Percentiles rank a stretch among this genome's conserved stretches.
phyloP scores from a whole-genome alignment of 768 basidiomycete species.

The Tricholoma sp. region DNA sequence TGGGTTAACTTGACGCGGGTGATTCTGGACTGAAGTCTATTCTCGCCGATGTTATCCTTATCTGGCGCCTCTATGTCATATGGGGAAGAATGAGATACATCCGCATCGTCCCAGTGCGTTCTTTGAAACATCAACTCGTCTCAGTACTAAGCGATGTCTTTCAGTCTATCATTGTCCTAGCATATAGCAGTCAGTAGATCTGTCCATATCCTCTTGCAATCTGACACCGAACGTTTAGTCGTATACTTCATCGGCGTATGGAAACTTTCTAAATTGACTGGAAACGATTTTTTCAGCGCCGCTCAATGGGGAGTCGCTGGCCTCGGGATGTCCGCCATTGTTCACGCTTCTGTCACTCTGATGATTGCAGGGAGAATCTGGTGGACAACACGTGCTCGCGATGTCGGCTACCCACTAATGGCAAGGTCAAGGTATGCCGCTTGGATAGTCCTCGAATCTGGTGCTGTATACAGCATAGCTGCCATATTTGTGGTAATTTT shows the following conservation, averaged over 20 bases:
- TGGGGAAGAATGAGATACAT: slow-evolving; percentile 8
- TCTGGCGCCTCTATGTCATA: slow-evolving; percentile 16
- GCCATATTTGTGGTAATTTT: slow-evolving; percentile 3
- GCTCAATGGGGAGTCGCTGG: background rate
- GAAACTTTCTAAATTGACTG: background rate
- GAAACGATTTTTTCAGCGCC: background rate
- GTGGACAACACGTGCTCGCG: background rate
- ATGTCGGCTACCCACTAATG: background rate
- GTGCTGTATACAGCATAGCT: slow-evolving; percentile 4
- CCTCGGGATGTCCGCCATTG: background rate
- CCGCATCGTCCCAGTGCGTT: slow-evolving; percentile 1
- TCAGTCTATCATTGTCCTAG: background rate
- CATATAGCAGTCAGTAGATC: background rate
- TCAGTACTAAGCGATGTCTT: background rate
- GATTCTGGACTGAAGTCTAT: slow-evolving; percentile 7
- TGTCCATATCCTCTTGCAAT: background rate
- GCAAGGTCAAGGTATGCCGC: background rate
- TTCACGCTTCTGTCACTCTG: background rate
- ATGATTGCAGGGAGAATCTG: slow-evolving; percentile 5
- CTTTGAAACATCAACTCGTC: background rate
- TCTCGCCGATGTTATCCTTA: slow-evolving; percentile 14
- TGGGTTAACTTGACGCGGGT: background rate
- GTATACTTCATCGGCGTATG: background rate
- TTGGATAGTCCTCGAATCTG: slow-evolving; percentile 5
- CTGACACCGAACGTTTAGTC: background rate